Evolutionary conservation across 192 early-diverging fungal species (phyloP).

Genomic region (Coemansia sp.): DNA sequence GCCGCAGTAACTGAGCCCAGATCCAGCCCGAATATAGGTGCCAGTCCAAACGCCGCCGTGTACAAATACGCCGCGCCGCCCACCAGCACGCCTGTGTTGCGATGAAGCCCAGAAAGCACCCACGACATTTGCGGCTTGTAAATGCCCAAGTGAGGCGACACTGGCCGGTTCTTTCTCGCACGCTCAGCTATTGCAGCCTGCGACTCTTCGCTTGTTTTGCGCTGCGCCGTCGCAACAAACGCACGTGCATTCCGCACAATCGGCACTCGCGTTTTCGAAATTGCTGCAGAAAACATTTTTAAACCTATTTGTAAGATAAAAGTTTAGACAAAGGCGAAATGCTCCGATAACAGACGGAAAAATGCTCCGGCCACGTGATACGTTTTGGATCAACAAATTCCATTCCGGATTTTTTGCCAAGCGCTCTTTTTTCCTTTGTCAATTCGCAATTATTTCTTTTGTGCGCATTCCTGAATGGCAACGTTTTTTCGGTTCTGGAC

Average conservation of each 20-base stretch:
- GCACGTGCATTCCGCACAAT: slow-evolving; percentile 31
- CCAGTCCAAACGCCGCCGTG: slow-evolving; percentile 67
- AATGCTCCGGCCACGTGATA: slow-evolving; percentile 2
- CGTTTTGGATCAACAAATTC: neutral
- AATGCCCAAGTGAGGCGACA: slow-evolving; percentile 82
- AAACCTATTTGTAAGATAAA: slow-evolving; percentile 5
- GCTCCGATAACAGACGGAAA: slow-evolving; percentile 5
- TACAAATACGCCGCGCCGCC: slow-evolving; percentile 69
- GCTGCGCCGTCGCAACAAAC: slow-evolving; percentile 45
- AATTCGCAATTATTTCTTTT: slow-evolving; percentile 8
- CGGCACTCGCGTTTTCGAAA: slow-evolving; percentile 24
- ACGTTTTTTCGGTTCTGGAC: slow-evolving; percentile 56
- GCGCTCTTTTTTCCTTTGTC: neutral
- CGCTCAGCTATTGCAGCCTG: slow-evolving; percentile 52
- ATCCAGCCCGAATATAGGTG: slow-evolving; percentile 59
- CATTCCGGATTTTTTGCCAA: too few relatives aligned
- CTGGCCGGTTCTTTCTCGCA: slow-evolving; percentile 65
- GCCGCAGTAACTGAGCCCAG: slow-evolving; percentile 70
- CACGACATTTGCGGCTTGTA: slow-evolving; percentile 90
- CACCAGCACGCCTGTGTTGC: slow-evolving; percentile 74
- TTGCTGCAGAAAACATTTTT: slow-evolving; percentile 37
- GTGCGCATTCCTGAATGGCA: slow-evolving; percentile 26
- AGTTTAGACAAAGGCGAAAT: neutral
- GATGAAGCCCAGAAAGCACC: slow-evolving; percentile 70
- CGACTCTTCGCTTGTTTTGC: slow-evolving; percentile 19